Evolutionary conservation across 1,284 basidiomycete species (phyloP).

Genomic region (Apiotrichum domesticum): DNA sequence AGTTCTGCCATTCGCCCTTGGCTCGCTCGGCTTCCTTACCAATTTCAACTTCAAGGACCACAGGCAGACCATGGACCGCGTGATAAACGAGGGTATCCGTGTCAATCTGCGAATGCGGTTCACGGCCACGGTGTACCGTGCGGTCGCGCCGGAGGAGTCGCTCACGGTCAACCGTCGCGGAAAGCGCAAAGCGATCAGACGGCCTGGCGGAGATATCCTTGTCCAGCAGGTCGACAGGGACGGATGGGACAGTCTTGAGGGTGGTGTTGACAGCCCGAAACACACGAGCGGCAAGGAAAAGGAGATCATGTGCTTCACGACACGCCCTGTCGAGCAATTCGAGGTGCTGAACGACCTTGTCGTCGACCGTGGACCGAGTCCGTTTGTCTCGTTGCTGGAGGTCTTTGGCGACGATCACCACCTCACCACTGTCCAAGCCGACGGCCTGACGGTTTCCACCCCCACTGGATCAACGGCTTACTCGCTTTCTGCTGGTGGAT

Average conservation of each 20-base stretch:
- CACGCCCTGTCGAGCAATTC: constrained; percentile 90
- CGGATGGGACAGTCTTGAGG: constrained; percentile 92
- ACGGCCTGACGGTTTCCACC: constrained; percentile 91
- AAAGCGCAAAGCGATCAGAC: constrained; percentile 76
- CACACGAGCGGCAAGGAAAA: constrained; percentile 62
- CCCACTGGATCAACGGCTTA: constrained; percentile 98
- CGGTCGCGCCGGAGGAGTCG: constrained; percentile 62
- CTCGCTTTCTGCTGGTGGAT: constrained; percentile 96
- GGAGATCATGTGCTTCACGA: constrained; percentile 97
- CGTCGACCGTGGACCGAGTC: constrained; percentile 95
- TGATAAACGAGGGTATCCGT: constrained; percentile 86
- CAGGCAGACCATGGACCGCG: constrained; percentile 78
- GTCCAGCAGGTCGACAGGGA: constrained; percentile 81
- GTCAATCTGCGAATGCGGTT: constrained; percentile 99
- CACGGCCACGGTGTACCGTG: constrained; percentile 95
- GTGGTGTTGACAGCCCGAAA: constrained; percentile 38
- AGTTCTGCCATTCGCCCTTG: constrained; percentile 94
- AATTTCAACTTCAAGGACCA: constrained; percentile 94
- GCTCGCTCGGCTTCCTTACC: constrained; percentile 95
- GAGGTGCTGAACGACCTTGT: constrained; percentile 98
- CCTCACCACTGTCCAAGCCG: constrained; percentile 98
- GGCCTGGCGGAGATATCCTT: constrained; percentile 85
- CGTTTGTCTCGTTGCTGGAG: constrained; percentile 92
- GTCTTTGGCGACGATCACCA: constrained; percentile 99
- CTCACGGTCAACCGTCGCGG: constrained; percentile 39